phyloP scores from a whole-genome alignment of 2,329 filamentous ascomycete species.

The Pestalotiopsis sp. region DNA sequence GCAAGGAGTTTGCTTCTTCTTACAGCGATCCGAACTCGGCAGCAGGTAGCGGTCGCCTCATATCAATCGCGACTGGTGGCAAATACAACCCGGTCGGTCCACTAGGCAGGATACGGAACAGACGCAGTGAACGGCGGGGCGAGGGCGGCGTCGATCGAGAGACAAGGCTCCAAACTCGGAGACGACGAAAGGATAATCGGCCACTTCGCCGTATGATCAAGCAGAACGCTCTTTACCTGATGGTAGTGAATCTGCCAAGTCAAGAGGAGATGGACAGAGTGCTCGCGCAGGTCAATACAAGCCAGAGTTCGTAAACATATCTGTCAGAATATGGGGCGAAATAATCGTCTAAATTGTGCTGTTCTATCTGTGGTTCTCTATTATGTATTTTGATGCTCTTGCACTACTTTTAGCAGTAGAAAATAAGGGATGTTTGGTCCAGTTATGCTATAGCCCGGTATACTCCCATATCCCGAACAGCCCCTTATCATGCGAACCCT shows the following conservation, averaged over 20 bases:
- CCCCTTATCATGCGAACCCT: no score
- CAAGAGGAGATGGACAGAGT: constrained; percentile 37
- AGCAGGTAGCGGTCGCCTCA: constrained; percentile 46
- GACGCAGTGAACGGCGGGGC: not conserved
- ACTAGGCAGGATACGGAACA: not conserved
- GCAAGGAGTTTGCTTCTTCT: constrained; percentile 41
- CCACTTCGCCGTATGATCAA: not conserved
- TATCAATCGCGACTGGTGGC: constrained; percentile 47
- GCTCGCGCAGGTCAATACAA: not conserved
- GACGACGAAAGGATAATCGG: not conserved
- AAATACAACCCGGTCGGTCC: constrained; percentile 27
- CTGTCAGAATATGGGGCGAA: no score
- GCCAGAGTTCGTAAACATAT: no score
- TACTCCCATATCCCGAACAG: no score
- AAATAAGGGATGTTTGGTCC: no score
- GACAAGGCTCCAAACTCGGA: not conserved
- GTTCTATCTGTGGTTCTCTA: no score
- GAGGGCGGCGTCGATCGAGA: not conserved
- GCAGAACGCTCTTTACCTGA: constrained; percentile 50
- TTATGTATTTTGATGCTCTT: no score
- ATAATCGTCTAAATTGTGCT: no score
- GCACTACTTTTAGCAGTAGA: no score
- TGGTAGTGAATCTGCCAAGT: constrained; percentile 50
- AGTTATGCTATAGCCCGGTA: no score
- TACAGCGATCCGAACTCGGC: constrained; percentile 53